A percentile compares a stretch with the other conserved stretches of the same genome.
Conservation (phyloP, 177 flowering plant species). For the Vitis hybrid region DNA sequence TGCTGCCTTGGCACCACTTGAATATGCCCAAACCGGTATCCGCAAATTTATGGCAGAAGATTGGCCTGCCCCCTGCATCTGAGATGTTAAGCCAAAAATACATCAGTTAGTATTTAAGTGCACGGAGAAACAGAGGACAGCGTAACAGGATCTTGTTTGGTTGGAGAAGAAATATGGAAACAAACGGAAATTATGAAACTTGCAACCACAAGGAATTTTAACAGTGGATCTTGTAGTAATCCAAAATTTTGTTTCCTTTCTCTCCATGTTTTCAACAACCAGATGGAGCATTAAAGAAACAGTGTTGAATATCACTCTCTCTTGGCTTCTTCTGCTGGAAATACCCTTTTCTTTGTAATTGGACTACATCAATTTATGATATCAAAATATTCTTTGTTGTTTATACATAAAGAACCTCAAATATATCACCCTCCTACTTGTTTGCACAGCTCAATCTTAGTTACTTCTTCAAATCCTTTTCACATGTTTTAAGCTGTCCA, state of each 20-base stretch:
- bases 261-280: background rate
- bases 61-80: constrained; percentile 32
- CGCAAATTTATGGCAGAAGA: constrained; percentile 61
- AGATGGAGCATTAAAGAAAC: background rate
- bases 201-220: background rate
- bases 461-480: background rate
- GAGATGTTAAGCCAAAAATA: background rate
- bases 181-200: background rate
- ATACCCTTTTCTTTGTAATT: background rate
- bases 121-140: background rate
- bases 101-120: background rate
- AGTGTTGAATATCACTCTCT: background rate
- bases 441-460: background rate
- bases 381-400: background rate
- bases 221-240: background rate
- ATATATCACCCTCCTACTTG: background rate
- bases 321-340: background rate
- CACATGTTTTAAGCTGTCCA: constrained; percentile 2
- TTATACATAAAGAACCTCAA: background rate
- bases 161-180: background rate
- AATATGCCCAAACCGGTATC: constrained; percentile 70
- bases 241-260: background rate
- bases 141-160: background rate
- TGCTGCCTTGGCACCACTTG: constrained; percentile 45
- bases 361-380: background rate